phyloP scores from a whole-genome alignment of 176 grass and related monocot species.

The Triticum monococcum region DNA sequence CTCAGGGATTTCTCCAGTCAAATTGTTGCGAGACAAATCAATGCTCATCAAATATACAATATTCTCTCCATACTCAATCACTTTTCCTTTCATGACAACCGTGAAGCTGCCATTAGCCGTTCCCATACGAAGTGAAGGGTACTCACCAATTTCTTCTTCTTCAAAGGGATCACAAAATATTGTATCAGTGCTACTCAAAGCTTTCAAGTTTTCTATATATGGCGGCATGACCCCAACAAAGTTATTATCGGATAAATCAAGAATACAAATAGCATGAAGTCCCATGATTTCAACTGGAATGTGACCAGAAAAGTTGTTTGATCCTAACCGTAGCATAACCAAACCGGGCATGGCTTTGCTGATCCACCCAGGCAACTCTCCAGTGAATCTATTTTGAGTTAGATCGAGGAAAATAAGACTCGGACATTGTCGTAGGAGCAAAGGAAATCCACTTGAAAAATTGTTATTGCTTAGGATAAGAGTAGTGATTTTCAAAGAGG shows the following conservation, averaged over 20 bases:
- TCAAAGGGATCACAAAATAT: neutral
- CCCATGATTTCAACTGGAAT: neutral
- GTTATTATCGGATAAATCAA: neutral
- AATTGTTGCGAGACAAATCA: neutral
- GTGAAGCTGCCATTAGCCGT: neutral
- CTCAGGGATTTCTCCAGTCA: neutral
- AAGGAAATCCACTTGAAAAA: neutral
- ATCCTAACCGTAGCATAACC: neutral
- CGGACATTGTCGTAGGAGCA: neutral
- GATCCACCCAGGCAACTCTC: neutral
- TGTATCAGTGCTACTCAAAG: neutral
- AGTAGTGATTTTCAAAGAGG: neutral
- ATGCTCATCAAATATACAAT: neutral
- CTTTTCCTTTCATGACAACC: neutral
- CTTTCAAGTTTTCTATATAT: neutral
- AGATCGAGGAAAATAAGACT: neutral
- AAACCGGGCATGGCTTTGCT: neutral
- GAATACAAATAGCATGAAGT: neutral
- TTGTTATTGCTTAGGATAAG: neutral
- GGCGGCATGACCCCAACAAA: neutral
- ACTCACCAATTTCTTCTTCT: too few species aligned
- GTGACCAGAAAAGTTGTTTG: neutral
- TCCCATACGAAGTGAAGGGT: fast-evolving
- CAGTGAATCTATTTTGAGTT: neutral
- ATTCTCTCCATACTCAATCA: neutral